These are phyloP conservation scores for Pecoramyces ruminantium DNA, from an alignment of 192 early-diverging fungal genomes.

Conservation along the genomic window DNA sequence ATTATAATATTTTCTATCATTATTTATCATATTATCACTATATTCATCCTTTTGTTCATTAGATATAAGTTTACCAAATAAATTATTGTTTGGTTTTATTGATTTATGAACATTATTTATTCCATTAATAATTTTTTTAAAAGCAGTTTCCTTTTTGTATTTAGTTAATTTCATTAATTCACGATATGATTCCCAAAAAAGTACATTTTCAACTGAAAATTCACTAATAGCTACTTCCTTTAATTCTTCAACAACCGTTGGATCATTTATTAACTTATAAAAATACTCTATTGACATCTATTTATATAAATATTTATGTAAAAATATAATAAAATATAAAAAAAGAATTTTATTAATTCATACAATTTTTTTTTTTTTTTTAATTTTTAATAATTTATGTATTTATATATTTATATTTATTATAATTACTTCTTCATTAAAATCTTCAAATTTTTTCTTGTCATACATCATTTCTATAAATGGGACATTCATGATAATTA, in stretches of 20 bases:
- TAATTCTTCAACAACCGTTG: neutral
- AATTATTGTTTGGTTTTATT: neutral
- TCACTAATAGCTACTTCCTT: neutral
- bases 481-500: neutral
- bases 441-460: neutral
- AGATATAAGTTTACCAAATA: too few species aligned
- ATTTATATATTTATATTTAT: too few species aligned
- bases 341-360: too few species aligned
- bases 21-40: too few species aligned
- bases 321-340: too few species aligned
- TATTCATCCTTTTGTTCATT: too few species aligned
- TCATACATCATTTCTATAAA: neutral
- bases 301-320: neutral
- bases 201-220: neutral
- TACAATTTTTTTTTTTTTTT: too few species aligned
- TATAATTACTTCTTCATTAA: neutral
- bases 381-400: too few species aligned
- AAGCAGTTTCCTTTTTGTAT: neutral
- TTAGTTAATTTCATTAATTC: neutral
- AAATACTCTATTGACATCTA: neutral
- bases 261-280: neutral
- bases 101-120: neutral
- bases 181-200: neutral
- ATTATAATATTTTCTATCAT: too few species aligned
- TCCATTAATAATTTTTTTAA: neutral